These are phyloP conservation scores for Aphanomyces cochlioides DNA, from an alignment of 352 stramenopile species.

Conservation along the genomic window DNA sequence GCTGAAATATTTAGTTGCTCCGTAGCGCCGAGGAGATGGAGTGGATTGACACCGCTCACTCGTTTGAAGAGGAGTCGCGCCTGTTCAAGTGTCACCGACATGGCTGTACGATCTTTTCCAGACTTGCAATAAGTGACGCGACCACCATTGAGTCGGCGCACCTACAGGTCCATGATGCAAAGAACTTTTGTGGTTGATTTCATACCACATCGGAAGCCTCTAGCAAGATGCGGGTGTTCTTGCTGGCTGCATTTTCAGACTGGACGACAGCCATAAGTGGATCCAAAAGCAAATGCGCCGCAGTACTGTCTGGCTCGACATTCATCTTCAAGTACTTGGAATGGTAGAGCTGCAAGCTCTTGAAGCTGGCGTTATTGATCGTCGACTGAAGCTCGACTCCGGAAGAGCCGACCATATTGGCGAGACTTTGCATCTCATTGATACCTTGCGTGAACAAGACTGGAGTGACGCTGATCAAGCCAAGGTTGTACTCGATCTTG, in stretches of 20 bases:
- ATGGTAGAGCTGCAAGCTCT: conserved; percentile 56
- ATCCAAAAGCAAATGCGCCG: conserved; percentile 25
- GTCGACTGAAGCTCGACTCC: conserved; percentile 79
- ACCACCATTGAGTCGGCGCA: conserved; percentile 88
- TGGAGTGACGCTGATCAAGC: conserved; percentile 64
- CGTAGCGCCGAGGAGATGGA: conserved; percentile 6
- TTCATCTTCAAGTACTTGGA: conserved; percentile 66
- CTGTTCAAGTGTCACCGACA: conserved; percentile 95
- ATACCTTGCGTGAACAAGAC: conserved; percentile 89
- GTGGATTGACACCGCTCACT: conserved; percentile 9
- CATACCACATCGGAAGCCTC: conserved; percentile 59
- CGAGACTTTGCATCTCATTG: conserved; percentile 92
- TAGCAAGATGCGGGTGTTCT: conserved; percentile 84
- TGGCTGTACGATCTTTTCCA: conserved; percentile 97
- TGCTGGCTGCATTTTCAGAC: conserved; percentile 55
- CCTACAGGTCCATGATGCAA: conserved; percentile 28
- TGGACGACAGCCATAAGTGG: conserved; percentile 29
- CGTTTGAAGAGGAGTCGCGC: conserved; percentile 48
- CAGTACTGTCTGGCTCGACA: conserved; percentile 15
- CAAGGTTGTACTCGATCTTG: conserved; percentile 42
- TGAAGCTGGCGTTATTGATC: conserved; percentile 79
- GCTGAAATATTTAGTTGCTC: conserved; percentile 14
- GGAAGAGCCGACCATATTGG: conserved; percentile 84
- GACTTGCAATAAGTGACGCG: conserved; percentile 96
- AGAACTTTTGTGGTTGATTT: too few species aligned